Percentiles rank a stretch among this genome's conserved stretches.
Evolutionary conservation across 768 basidiomycete species (phyloP).

Genomic region (Chalciporus sphaerocephalus): DNA sequence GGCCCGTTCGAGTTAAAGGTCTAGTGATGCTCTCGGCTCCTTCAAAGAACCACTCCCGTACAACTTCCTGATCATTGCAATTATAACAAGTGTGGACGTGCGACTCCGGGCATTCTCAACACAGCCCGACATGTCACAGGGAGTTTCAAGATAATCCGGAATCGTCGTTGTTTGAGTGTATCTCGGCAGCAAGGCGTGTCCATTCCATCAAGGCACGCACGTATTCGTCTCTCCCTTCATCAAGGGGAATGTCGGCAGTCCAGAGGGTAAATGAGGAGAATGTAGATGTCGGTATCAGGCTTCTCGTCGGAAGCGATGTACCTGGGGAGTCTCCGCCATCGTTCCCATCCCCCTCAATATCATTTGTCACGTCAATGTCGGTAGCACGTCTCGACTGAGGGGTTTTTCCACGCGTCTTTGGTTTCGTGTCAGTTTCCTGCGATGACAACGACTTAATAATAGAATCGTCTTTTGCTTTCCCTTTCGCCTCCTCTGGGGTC

Average conservation of each 20-base stretch:
- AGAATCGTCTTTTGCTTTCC: slow-evolving; percentile 13
- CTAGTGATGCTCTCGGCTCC: too few species aligned
- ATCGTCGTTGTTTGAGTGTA: too few species aligned
- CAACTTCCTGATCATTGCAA: too few species aligned
- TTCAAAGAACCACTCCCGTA: too few species aligned
- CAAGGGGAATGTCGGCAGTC: slow-evolving; percentile 68
- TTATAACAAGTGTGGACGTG: too few species aligned
- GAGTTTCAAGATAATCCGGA: too few species aligned
- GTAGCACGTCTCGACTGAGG: slow-evolving; percentile 23
- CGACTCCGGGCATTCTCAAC: too few species aligned
- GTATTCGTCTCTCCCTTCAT: slow-evolving; percentile 71
- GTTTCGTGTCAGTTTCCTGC: slow-evolving; percentile 10
- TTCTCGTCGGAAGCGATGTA: slow-evolving; percentile 21
- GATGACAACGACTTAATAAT: slow-evolving; percentile 1
- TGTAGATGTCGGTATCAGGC: slow-evolving; percentile 44
- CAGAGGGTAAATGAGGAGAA: slow-evolving; percentile 73
- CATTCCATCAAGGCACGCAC: slow-evolving; percentile 65
- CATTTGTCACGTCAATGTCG: slow-evolving; percentile 28
- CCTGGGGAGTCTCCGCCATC: slow-evolving; percentile 13
- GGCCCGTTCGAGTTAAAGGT: too few species aligned
- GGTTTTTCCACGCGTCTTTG: slow-evolving; percentile 8
- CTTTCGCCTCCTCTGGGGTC: slow-evolving; percentile 16
- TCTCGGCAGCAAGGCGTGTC: slow-evolving; percentile 61
- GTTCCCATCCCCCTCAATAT: slow-evolving; percentile 21
- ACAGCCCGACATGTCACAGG: too few species aligned